A percentile compares a stretch with the other conserved stretches of the same genome.
These are phyloP conservation scores for Microstegium vimineum DNA, from an alignment of 176 grass and related monocot genomes.

Conservation along the genomic window DNA sequence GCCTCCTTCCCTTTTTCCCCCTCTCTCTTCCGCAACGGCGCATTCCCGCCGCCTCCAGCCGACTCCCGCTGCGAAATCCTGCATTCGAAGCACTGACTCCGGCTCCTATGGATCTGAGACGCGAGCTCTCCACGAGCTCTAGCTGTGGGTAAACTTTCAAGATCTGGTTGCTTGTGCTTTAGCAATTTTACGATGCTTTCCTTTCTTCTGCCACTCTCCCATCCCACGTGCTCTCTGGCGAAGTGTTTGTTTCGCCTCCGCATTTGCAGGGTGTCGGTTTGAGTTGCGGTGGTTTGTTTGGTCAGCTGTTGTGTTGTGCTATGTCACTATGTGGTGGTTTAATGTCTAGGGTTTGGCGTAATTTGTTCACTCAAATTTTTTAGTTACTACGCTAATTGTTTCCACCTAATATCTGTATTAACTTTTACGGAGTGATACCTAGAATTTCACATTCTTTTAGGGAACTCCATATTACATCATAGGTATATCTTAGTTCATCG, in stretches of 20 bases:
- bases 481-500: background rate
- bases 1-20: too few species aligned
- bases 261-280: background rate
- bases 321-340: background rate
- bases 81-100: background rate
- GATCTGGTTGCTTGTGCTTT: background rate
- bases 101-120: background rate
- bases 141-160: background rate
- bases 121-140: background rate
- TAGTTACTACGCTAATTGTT: background rate
- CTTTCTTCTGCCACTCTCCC: background rate
- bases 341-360: conserved; percentile 19
- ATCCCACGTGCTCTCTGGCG: background rate
- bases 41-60: background rate
- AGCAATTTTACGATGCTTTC: background rate
- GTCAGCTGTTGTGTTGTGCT: background rate
- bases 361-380: background rate
- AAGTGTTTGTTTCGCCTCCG: background rate
- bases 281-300: background rate
- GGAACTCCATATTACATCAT: background rate
- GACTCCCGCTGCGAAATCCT: background rate
- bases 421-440: background rate
- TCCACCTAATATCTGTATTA: background rate
- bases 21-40: background rate
- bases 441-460: background rate